Base-by-base conservation (phyloP, 805 yeast genomes). In the Yamadazyma nakazawae region DNA sequence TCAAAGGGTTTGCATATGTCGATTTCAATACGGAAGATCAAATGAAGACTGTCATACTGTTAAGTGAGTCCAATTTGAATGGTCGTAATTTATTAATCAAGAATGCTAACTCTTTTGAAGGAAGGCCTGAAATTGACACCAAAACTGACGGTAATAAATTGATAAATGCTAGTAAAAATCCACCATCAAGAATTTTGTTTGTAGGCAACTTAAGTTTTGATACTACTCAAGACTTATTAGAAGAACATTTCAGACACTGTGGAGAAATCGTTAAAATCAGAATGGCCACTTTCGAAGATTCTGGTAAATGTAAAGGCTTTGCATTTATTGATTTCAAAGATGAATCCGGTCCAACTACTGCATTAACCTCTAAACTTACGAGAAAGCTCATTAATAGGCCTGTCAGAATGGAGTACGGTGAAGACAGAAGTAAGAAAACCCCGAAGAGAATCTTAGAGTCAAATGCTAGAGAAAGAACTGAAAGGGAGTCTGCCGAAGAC, bases 281-380 rank as follows among this genome's bases (percentile, higher is more conserved):
- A 64, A 92, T 91, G 95, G 98, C 98, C 3, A 91, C 99, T n/a
- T 92, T 92, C 67, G 90, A 94, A 67, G 99, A 92, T 62, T 72
- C 86, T 42, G 98, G 97, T 1, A 92, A 91, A 62, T 92, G 98
- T 73, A 94, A 94, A 66, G 98, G 98, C 1, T 92, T 92, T 71
- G 90, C 96, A 1, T 92, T 94, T 60, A 71, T 92, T 31, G 98
- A 92, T 64, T 92, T 91, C 68, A 79, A 73, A 52, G 84, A 82
- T 53, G 88, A 85, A 52, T 81, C 79, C 34, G 91, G 94, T 8
- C 91, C 97, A 26, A 86, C 94, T 0, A 74, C 74, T 32, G 98
- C 97, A 1, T 71, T 94, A 51, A 81, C 78, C 54, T 92, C 88
- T 53, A 84, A 81, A 63, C 57, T 76, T 30, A 81, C 87, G 55